Base-by-base conservation (phyloP, 2,329 filamentous ascomycete genomes). In the Monosporascus sp. region DNA sequence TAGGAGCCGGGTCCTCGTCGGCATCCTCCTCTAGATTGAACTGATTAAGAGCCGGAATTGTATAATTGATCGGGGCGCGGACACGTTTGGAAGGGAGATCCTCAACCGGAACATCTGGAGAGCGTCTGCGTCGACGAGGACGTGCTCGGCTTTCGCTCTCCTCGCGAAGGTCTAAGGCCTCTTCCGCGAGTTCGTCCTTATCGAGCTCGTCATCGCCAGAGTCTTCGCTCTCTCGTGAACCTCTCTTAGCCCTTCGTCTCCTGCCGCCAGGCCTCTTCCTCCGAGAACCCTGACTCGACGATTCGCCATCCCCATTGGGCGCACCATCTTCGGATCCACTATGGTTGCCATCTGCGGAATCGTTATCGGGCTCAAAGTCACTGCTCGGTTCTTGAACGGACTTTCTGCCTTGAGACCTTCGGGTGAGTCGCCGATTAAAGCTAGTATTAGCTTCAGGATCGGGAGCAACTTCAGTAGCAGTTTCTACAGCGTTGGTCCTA, bases 31-130 rank as follows among this genome's bases (percentile, higher is more conserved):
- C 80, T 1, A 89, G 80, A 41, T 85, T 79, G 18, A 82, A 74
- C 39, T 85, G 75, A 58, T 90, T 86, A 41, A 92, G 84, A 1
- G 90, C 85, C 44, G 89, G 83, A 65, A 97, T 89, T 53, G 88
- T 88, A 70, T 97, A 97, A 68, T 96, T 89, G 31, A 94, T 88
- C 47, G 82, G 79, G 59, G 88, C 86, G 36, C 83, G 74, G 50
- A 76, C 74, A 27, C 82, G 79, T 41, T 80, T 75, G 46, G 80
- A 77, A 20, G 74, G 70, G 5, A 66, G 67, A 58, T 82, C 71
- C 71, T 88, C 76, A 65, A 87, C 80, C 48, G 83, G 70, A 59
- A 88, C 77, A 60, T 80, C 71, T 18, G 82, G 79, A 60, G 82
- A 74, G 59, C 75, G 68, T 58, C 74, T 71, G 58, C 80, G 70